Evolutionary conservation across 805 yeast species (phyloP), one percentile per base, ranked within the genome.

Genomic region (Saccharomyces paradoxus): DNA sequence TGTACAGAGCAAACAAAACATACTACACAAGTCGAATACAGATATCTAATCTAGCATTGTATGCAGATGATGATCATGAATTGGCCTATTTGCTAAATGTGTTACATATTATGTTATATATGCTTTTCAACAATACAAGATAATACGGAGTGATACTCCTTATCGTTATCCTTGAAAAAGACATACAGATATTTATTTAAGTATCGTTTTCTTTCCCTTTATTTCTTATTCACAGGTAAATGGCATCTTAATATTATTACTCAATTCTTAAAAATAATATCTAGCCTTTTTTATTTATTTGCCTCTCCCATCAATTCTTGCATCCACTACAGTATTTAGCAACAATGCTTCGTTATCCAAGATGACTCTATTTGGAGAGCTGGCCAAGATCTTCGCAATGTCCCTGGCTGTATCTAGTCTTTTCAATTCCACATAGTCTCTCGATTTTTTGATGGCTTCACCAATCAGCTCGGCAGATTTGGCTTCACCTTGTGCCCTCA

Each of bases 401-500:
- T 94, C 99, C 67, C 91, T 83, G 21, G 99, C 98, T 48, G 98
- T 94, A 70, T 92, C 98, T 70, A 94, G 81, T 74, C 97, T 86
- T 78, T 92, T 94, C 74, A 94, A 81, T 72, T 94, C 99, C 51
- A 94, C 96, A 71, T 94, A 94, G 71, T 92, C 99, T 72, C 81
- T 87, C 26, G 95, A 87, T 74, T 92, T 94, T 78, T 92, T 94
- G 72, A 94, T 92, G 53, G 99, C 98, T 61, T 94, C 99, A 82
- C 99, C 99, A 75, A 94, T 90, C 76, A 94, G 84, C 73, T 91
- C 96, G 32, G 99, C 99, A 53, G 97, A 87, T 70, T 89, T 84
- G 60, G 99, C 99, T 75, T 94, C 99, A 82, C 99, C 99, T 71
- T 89, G 88, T 12, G 99, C 98, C 72, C 87, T 89, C 55, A 94